These are phyloP conservation scores for Purpureocillium takamizusanense DNA, from an alignment of 2,329 filamentous ascomycete genomes.

Conservation along the genomic window DNA sequence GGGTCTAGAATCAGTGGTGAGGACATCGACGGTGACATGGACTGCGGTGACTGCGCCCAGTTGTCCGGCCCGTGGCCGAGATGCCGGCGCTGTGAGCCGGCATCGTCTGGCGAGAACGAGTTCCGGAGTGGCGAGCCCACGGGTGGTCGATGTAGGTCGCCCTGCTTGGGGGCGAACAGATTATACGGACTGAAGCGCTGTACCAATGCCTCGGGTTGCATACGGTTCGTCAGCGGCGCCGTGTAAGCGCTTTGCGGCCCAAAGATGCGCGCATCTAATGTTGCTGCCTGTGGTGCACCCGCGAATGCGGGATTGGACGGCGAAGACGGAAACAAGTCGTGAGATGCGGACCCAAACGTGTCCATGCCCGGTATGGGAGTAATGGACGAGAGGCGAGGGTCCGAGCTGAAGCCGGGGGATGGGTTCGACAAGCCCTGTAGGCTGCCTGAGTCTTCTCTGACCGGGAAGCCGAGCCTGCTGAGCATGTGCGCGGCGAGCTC, in stretches of 20 bases:
- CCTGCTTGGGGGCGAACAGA: slow-evolving; percentile 8
- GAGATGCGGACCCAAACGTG: slow-evolving; percentile 1
- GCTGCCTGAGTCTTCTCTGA: slow-evolving; percentile 14
- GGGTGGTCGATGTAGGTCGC: slow-evolving; percentile 11
- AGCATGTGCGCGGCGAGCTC: slow-evolving; percentile 20
- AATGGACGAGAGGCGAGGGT: slow-evolving; percentile 16
- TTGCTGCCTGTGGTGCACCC: not conserved
- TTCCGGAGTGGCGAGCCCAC: slow-evolving; percentile 18
- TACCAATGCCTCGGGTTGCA: slow-evolving; percentile 1
- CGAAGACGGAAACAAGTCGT: slow-evolving; percentile 7
- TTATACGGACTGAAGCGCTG: slow-evolving; percentile 15
- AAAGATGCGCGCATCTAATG: not conserved
- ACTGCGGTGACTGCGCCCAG: not conserved
- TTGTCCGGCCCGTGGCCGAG: not conserved
- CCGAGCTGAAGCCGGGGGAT: not conserved
- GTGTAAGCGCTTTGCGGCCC: too few relatives aligned
- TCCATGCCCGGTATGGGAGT: slow-evolving; percentile 7
- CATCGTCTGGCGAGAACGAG: slow-evolving; percentile 7
- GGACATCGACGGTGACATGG: not conserved
- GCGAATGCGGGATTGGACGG: slow-evolving; percentile 7
- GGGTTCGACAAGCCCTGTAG: too few relatives aligned
- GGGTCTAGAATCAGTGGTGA: too few relatives aligned
- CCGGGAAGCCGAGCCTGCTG: slow-evolving; percentile 18
- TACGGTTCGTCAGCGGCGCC: not conserved
- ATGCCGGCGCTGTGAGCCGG: not conserved